These are phyloP conservation scores for Trichoderma koningiopsis DNA, from an alignment of 2,329 filamentous ascomycete genomes.

Conservation along the genomic window DNA sequence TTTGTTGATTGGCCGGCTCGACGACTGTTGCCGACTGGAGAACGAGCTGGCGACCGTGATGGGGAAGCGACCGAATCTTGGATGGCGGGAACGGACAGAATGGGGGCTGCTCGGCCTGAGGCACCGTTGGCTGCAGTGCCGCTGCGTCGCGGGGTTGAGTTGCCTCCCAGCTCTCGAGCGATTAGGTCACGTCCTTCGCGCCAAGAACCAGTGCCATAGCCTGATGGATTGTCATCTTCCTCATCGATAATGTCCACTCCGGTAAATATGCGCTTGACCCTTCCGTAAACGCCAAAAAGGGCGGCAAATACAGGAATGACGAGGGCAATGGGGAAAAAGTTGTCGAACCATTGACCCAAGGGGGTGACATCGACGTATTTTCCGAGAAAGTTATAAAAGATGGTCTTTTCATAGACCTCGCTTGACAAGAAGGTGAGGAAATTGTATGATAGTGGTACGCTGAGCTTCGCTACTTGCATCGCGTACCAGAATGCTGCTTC, in stretches of 20 bases:
- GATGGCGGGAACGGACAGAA: constrained; percentile 51
- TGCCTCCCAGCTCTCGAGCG: constrained; percentile 76
- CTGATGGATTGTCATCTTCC: constrained; percentile 63
- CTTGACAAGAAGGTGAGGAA: constrained; percentile 86
- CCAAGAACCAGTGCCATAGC: constrained; percentile 81
- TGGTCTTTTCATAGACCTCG: constrained; percentile 72
- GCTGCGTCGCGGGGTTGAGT: constrained; percentile 54
- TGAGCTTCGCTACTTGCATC: constrained; percentile 87
- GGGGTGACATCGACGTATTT: constrained; percentile 79
- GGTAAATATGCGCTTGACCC: constrained; percentile 77
- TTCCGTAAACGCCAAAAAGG: constrained; percentile 86
- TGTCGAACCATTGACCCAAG: constrained; percentile 80
- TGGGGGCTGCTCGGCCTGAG: constrained; percentile 41
- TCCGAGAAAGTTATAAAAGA: constrained; percentile 87
- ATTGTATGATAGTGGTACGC: constrained; percentile 92
- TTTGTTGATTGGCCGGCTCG: constrained; percentile 34
- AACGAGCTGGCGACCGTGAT: constrained; percentile 48
- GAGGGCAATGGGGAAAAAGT: constrained; percentile 85
- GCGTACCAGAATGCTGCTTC: constrained; percentile 97
- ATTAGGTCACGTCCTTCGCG: constrained; percentile 89
- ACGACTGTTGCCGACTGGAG: constrained; percentile 31
- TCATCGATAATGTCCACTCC: constrained; percentile 74
- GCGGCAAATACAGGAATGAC: constrained; percentile 83
- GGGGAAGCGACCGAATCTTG: constrained; percentile 39
- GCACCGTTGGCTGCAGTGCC: constrained; percentile 45